Conservation (phyloP, 2,329 filamentous ascomycete species). For the Diaporthe ilicicola region DNA sequence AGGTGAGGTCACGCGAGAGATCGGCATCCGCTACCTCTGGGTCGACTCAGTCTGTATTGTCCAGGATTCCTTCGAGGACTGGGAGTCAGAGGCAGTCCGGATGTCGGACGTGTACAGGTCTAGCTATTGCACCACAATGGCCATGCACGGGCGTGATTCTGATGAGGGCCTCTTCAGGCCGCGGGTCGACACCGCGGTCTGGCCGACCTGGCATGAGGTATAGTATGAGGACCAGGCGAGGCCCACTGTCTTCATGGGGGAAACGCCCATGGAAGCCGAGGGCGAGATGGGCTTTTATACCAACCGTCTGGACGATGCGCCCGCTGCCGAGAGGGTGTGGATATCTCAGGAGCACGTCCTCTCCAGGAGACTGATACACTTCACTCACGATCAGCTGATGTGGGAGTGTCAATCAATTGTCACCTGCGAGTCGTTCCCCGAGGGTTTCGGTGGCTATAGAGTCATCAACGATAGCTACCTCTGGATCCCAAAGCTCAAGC, state of each 20-base stretch:
- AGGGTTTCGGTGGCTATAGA: not conserved
- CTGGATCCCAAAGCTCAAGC: not conserved
- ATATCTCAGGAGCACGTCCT: not conserved
- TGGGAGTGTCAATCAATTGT: not conserved
- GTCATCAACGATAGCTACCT: not conserved
- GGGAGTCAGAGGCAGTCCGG: constrained; percentile 3
- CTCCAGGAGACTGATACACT: not conserved
- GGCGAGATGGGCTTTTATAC: not conserved
- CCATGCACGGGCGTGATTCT: not conserved
- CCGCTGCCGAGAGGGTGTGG: not conserved
- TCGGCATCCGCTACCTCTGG: constrained; percentile 15
- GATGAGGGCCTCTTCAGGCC: not conserved
- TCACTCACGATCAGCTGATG: not conserved
- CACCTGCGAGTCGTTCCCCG: not conserved
- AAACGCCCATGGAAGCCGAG: not conserved
- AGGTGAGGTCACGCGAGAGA: not conserved
- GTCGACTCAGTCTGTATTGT: constrained; percentile 26
- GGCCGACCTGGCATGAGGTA: not conserved
- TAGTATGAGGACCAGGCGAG: not conserved
- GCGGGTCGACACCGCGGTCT: not conserved
- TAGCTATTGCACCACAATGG: not conserved
- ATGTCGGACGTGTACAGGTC: not conserved
- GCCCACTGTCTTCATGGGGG: too few relatives aligned
- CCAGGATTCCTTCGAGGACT: constrained; percentile 17
- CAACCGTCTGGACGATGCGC: not conserved